Base-by-base conservation (phyloP, 345 rosid species). In the Odontarrhena argentea region DNA sequence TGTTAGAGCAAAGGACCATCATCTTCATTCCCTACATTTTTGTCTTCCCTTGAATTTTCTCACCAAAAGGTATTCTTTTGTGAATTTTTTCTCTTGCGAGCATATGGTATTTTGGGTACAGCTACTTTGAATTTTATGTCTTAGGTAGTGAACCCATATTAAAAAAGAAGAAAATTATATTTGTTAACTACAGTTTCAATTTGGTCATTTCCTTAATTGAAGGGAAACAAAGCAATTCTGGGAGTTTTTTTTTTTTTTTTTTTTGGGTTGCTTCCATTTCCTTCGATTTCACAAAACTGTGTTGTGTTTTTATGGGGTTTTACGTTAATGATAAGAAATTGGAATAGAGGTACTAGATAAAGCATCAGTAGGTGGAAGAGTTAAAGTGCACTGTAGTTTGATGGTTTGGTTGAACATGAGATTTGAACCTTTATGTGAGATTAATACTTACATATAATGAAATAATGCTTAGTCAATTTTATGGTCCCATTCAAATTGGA, bases 391-490 rank as follows among this genome's bases (percentile, higher is more conserved):
- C 6, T 43, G 66, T 51, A 3, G 76, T 74, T 60, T 74, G 68
- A 52, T 67, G 30, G 68, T 60, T 60, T 67, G 68, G 68, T 67
- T 66, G 73, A 74, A 74, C 73, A 67, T 67, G 77, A 56, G 67
- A 24, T 72, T 63, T 38, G 26, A 63, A 30, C 58, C 40, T 46
- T 57, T 41, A 65, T 50, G 14, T 5, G 32, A 51, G 9, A 44
- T 43, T 67, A 12, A 30, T 71, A 38, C 43, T 53, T 68, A 18
- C 22, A 18, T 69, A 28, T 35, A 70, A 14, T 1, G 14, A 47
- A 25, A 46, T 26, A 46, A 38, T 63, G 26, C 48, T 53, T 48
- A 38, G 58, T 38, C 65, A 55, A 63, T 63, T 52, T 28, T 71
- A 53, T 55, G 50, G 75, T 48, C 74, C 68, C 63, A 44, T 32